Evolutionary conservation across 2,329 filamentous ascomycete species (phyloP).

Genomic region (Monosporascus sp.): DNA sequence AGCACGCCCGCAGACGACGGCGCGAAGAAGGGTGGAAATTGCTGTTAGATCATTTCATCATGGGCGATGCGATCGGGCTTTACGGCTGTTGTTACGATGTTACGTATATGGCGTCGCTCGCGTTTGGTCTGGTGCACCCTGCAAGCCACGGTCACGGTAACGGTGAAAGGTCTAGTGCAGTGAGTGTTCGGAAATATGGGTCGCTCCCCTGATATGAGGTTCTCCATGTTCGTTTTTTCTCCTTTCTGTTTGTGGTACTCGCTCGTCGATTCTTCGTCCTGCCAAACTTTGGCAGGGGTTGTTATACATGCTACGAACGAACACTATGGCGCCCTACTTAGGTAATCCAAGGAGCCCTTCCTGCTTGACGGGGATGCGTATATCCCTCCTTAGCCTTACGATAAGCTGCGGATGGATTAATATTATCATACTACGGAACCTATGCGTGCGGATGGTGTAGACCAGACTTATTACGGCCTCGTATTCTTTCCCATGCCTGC

Average conservation of each 20-base stretch:
- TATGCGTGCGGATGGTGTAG: too few relatives aligned
- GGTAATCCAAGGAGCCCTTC: too few relatives aligned
- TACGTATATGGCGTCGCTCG: constrained; percentile 29
- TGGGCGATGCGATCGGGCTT: constrained; percentile 24
- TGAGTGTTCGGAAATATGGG: constrained; percentile 20
- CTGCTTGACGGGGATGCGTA: too few relatives aligned
- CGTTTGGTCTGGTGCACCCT: constrained; percentile 18
- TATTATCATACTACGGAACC: too few relatives aligned
- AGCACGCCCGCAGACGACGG: constrained; percentile 76
- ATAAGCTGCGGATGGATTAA: too few relatives aligned
- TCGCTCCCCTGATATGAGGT: constrained; percentile 17
- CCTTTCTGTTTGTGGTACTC: background rate
- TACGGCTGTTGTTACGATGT: constrained; percentile 28
- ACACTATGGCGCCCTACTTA: too few relatives aligned
- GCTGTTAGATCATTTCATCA: constrained; percentile 55
- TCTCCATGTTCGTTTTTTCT: constrained; percentile 13
- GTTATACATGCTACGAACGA: too few relatives aligned
- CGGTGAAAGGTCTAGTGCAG: constrained; percentile 8
- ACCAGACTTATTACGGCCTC: too few relatives aligned
- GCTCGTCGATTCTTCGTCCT: background rate
- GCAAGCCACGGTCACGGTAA: constrained; percentile 1
- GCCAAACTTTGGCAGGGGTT: too few relatives aligned
- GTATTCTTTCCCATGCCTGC: too few relatives aligned
- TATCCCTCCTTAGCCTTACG: too few relatives aligned
- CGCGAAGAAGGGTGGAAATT: constrained; percentile 73